These are phyloP conservation scores for Trametes villosa DNA, from an alignment of 768 basidiomycete species.

Conservation along the genomic window DNA sequence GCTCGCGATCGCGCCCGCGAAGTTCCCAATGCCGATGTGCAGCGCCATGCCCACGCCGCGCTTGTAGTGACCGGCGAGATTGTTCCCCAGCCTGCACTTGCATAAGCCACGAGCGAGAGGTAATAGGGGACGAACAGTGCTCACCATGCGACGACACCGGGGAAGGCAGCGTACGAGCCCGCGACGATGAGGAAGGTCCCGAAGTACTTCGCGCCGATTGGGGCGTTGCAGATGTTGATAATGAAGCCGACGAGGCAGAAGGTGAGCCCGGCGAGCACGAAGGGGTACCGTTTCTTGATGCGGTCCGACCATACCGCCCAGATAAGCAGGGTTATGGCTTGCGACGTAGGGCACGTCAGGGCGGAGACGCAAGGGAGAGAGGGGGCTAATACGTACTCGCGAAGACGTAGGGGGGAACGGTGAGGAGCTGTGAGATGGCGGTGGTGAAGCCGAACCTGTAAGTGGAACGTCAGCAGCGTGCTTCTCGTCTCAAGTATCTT, in stretches of 20 bases:
- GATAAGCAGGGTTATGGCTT: constrained; percentile 55
- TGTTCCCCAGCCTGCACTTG: constrained; percentile 50
- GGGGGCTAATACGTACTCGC: constrained; percentile 55
- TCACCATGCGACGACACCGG: constrained; percentile 66
- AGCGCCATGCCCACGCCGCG: constrained; percentile 70
- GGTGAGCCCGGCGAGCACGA: constrained; percentile 55
- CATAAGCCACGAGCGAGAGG: background rate
- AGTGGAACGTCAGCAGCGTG: background rate
- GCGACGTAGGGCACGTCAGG: background rate
- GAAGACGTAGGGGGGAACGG: constrained; percentile 65
- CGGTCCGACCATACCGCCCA: constrained; percentile 67
- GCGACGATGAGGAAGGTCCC: constrained; percentile 72
- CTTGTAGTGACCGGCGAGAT: constrained; percentile 71
- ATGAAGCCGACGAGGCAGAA: constrained; percentile 62
- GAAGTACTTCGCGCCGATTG: constrained; percentile 68
- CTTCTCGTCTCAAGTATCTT: constrained; percentile 32
- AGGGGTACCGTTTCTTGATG: constrained; percentile 57
- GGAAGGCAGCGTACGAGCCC: constrained; percentile 63
- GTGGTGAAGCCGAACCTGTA: constrained; percentile 61
- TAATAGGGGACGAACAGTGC: background rate
- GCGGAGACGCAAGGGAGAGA: background rate
- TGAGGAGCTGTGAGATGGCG: constrained; percentile 64
- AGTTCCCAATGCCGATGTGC: constrained; percentile 70
- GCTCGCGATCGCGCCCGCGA: constrained; percentile 64
- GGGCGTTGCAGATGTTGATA: constrained; percentile 62